Evolutionary conservation across 1,284 basidiomycete species (phyloP).

Genomic region (Moniliophthora roreri): DNA sequence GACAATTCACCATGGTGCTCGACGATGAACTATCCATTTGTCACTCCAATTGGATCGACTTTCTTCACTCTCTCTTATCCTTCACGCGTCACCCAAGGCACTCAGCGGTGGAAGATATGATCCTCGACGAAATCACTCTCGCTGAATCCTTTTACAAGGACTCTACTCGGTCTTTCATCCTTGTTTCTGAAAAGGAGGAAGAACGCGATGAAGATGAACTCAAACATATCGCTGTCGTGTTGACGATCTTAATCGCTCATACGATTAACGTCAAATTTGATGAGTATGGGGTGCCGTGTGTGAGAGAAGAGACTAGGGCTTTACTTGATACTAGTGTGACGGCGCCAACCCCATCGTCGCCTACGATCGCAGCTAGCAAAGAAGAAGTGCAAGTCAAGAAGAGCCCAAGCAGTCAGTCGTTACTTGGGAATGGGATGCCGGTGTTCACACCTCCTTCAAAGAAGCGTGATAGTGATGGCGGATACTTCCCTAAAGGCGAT

Average conservation of each 20-base stretch:
- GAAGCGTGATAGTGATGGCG: too few species aligned
- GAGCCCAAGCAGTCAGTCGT: too few species aligned
- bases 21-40: not conserved
- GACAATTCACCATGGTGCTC: not conserved
- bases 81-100: not conserved
- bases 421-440: too few species aligned
- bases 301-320: not conserved
- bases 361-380: too few species aligned
- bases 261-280: slow-evolving; percentile 3
- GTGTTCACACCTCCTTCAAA: too few species aligned
- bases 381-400: too few species aligned
- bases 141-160: not conserved
- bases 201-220: not conserved
- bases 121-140: not conserved
- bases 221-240: not conserved
- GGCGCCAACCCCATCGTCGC: too few species aligned
- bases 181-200: not conserved
- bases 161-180: not conserved
- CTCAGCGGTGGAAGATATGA: not conserved
- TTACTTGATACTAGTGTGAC: too few species aligned
- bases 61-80: not conserved
- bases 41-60: not conserved
- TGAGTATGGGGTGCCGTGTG: not conserved
- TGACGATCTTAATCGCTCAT: slow-evolving; percentile 1
- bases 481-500: too few species aligned